These are phyloP conservation scores for Rhodotorula sp. DNA, from an alignment of 1,284 basidiomycete species.

Conservation along the genomic window DNA sequence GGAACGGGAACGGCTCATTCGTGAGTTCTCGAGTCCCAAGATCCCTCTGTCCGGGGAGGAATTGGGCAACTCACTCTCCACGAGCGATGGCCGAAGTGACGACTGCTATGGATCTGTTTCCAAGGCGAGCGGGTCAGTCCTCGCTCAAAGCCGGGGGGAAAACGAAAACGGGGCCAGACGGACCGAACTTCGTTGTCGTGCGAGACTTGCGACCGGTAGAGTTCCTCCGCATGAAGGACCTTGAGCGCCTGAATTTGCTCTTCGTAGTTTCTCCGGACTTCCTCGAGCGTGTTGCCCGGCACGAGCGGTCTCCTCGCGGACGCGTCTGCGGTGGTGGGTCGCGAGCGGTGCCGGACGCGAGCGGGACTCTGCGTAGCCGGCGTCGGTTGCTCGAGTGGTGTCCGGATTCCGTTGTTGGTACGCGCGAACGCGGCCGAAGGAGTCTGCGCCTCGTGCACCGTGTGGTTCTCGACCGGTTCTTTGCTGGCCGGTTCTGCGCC, in stretches of 20 bases:
- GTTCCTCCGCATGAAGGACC: constrained; percentile 37
- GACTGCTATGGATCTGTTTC: constrained; percentile 35
- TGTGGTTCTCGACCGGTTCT: neutral
- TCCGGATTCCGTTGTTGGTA: neutral
- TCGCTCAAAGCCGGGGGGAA: too few relatives aligned
- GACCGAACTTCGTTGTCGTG: constrained; percentile 42
- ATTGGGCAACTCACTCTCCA: constrained; percentile 30
- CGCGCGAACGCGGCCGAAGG: neutral
- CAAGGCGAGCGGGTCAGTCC: neutral
- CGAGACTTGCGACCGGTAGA: constrained; percentile 31
- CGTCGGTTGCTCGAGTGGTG: neutral
- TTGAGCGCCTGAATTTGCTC: constrained; percentile 40
- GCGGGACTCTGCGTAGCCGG: neutral
- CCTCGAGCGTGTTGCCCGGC: constrained; percentile 30
- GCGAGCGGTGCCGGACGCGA: neutral
- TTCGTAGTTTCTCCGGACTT: constrained; percentile 27
- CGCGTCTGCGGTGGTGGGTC: neutral
- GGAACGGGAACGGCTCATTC: neutral
- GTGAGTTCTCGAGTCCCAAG: neutral
- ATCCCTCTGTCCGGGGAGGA: neutral
- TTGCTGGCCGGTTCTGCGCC: neutral
- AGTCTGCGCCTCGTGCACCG: neutral
- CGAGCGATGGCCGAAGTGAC: constrained; percentile 41
- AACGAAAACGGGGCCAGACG: neutral
- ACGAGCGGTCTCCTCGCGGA: constrained; percentile 9